Percentiles rank a stretch among this genome's conserved stretches.
These are phyloP conservation scores for Drosera spatulata DNA, from an alignment of 179 eudicot species.

Conservation along the genomic window DNA sequence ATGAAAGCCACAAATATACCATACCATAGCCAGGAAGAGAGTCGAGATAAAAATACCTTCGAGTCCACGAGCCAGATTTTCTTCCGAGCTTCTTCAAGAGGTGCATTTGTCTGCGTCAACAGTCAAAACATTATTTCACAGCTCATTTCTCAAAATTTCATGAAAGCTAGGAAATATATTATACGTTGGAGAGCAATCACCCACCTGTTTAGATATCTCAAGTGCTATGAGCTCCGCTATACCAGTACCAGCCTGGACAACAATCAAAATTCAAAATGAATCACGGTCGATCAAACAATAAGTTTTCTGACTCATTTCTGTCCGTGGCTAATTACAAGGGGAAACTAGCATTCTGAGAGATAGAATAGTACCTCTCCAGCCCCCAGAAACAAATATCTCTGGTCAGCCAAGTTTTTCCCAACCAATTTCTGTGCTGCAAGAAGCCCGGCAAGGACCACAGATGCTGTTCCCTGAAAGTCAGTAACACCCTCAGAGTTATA, in stretches of 20 bases:
- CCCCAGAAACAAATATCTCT: slow-evolving; percentile 79
- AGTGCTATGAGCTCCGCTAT: slow-evolving; percentile 93
- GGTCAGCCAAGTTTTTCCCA: slow-evolving; percentile 85
- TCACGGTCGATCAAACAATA: no score
- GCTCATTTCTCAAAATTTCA: no score
- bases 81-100: slow-evolving; percentile 70
- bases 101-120: slow-evolving; percentile 38
- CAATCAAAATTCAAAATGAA: slow-evolving; percentile 5
- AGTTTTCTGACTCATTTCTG: no score
- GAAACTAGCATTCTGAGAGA: not conserved
- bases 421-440: slow-evolving; percentile 64
- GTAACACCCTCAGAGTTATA: not conserved
- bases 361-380: slow-evolving; percentile 74
- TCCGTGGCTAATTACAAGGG: no score
- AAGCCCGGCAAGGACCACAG: slow-evolving; percentile 92
- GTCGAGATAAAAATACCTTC: slow-evolving; percentile 33
- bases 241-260: slow-evolving; percentile 86
- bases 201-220: slow-evolving; percentile 81
- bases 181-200: no score
- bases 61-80: slow-evolving; percentile 93
- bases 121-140: not conserved
- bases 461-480: slow-evolving; percentile 78
- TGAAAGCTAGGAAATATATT: no score
- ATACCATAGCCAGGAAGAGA: no score
- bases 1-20: not conserved